phyloP scores from a whole-genome alignment of 139 green algal species.

The Diplosphaera chodatii region DNA sequence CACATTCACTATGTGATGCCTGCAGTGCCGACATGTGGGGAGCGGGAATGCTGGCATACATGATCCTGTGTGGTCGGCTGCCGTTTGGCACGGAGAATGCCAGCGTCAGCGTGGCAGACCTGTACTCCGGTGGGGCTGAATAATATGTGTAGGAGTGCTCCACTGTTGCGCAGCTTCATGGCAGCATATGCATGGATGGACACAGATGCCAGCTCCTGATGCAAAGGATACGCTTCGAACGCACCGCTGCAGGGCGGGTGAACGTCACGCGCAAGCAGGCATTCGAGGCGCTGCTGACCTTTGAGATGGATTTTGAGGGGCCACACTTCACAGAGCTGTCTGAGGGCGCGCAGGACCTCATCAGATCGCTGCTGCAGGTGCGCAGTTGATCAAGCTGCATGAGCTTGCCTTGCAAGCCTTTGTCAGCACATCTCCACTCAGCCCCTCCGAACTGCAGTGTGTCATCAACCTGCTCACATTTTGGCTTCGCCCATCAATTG shows the following conservation, averaged over 20 bases:
- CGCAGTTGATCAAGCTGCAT: too few species aligned
- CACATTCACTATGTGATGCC: too few species aligned
- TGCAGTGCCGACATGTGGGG: slow-evolving; percentile 14
- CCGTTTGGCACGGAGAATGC: slow-evolving; percentile 14
- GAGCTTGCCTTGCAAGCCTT: too few species aligned
- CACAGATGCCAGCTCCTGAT: too few species aligned
- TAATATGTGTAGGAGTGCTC: too few species aligned
- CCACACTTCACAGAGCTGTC: slow-evolving; percentile 6
- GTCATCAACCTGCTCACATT: too few species aligned
- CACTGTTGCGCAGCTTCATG: too few species aligned
- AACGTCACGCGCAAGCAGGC: slow-evolving; percentile 1
- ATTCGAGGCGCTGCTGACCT: slow-evolving; percentile 15
- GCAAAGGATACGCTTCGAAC: too few species aligned
- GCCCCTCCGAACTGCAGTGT: too few species aligned
- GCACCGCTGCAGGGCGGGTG: slow-evolving; percentile 11
- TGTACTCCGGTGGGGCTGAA: slow-evolving; percentile 11
- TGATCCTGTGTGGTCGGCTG: slow-evolving; percentile 14
- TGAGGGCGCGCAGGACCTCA: slow-evolving; percentile 16
- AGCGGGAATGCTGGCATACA: slow-evolving; percentile 24
- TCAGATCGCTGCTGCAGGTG: slow-evolving; percentile 3
- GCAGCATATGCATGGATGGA: too few species aligned
- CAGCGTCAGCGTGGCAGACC: slow-evolving; percentile 2
- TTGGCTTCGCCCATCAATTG: too few species aligned
- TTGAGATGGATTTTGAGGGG: slow-evolving; percentile 18
- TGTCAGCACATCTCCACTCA: too few species aligned